Evolutionary conservation across 2,329 filamentous ascomycete species (phyloP).

Genomic region (Epichloe elymi): DNA sequence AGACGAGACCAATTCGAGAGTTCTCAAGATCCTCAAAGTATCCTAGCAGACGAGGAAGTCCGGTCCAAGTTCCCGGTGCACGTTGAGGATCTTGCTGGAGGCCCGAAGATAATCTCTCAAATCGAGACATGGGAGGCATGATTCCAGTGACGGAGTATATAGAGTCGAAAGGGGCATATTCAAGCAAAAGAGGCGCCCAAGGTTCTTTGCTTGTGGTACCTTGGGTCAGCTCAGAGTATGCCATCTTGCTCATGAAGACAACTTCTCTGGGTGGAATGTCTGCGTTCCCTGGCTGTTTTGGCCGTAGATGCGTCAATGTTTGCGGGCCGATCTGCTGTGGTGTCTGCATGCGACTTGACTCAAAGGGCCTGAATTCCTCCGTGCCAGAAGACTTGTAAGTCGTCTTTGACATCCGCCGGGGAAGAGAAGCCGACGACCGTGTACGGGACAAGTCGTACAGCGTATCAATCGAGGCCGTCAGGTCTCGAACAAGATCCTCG

Average conservation of each 20-base stretch:
- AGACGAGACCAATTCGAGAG: constrained; percentile 61
- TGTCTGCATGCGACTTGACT: constrained; percentile 47
- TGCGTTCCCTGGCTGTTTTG: constrained; percentile 24
- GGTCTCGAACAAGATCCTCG: constrained; percentile 58
- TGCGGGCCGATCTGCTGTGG: constrained; percentile 46
- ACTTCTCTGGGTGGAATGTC: constrained; percentile 29
- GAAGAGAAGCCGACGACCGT: constrained; percentile 32
- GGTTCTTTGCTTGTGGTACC: constrained; percentile 28
- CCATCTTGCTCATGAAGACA: constrained; percentile 35
- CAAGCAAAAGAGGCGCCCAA: constrained; percentile 50
- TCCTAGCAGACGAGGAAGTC: constrained; percentile 47
- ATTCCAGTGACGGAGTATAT: constrained; percentile 51
- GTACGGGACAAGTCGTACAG: constrained; percentile 64
- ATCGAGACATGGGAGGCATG: constrained; percentile 49
- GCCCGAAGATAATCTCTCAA: constrained; percentile 48
- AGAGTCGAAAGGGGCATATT: constrained; percentile 54
- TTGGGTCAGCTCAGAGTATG: constrained; percentile 34
- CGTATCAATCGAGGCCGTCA: constrained; percentile 67
- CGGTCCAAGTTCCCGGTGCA: constrained; percentile 43
- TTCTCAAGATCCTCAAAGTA: constrained; percentile 65
- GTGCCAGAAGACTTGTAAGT: constrained; percentile 21
- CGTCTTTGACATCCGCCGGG: constrained; percentile 17
- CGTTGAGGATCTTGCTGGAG: constrained; percentile 41
- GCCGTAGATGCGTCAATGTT: constrained; percentile 35
- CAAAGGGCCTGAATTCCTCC: constrained; percentile 39